phyloP scores from a whole-genome alignment of 257 asterid genomes.

The Salvia miltiorrhiza region DNA sequence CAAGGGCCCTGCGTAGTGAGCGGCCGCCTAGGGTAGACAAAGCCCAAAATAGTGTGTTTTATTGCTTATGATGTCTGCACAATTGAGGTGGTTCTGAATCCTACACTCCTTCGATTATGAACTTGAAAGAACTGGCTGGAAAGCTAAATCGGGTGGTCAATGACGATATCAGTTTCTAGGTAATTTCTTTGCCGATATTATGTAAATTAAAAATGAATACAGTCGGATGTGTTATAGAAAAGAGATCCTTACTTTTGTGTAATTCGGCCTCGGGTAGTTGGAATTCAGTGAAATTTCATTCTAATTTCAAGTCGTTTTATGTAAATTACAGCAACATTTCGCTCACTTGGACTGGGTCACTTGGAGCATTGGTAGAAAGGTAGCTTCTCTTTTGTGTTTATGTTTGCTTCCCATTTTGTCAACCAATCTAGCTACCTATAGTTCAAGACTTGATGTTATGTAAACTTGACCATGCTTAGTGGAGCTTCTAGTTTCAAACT shows the following conservation, averaged over 20 bases:
- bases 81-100: neutral
- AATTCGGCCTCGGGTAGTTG: neutral
- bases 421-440: too few species aligned
- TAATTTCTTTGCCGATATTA: neutral
- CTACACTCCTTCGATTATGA: neutral
- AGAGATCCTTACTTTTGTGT: neutral
- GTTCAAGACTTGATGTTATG: too few species aligned
- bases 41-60: too few species aligned
- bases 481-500: too few species aligned
- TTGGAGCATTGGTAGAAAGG: neutral
- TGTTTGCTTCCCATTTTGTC: too few species aligned
- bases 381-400: too few species aligned
- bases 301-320: too few species aligned
- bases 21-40: too few species aligned
- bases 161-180: neutral
- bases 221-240: too few species aligned
- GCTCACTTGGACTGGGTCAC: neutral
- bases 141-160: neutral
- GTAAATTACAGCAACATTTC: neutral
- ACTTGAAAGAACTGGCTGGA: neutral
- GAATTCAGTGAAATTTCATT: neutral
- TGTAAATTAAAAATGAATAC: neutral
- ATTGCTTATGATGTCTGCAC: too few species aligned
- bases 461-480: too few species aligned
- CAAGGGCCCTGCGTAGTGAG: too few species aligned